Percentiles rank a stretch among this genome's conserved stretches.
phyloP scores from a whole-genome alignment of 2,329 filamentous ascomycete genomes.

The Beauveria australis region DNA sequence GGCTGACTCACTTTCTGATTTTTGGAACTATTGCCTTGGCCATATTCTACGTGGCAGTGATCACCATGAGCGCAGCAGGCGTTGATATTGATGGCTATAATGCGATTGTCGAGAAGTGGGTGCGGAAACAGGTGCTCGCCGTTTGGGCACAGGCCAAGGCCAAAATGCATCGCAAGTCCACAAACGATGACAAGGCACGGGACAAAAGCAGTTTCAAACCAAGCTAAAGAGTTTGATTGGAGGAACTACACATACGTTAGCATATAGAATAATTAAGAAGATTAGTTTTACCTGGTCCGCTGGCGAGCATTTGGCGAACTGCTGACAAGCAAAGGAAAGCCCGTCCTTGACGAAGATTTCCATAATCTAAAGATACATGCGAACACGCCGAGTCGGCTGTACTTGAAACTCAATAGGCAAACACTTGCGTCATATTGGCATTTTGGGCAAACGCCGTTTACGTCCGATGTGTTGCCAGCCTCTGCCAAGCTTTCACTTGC shows the following conservation, averaged over 20 bases:
- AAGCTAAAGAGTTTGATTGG: neutral
- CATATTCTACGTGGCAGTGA: slow-evolving; percentile 19
- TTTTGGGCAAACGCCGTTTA: neutral
- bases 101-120: slow-evolving; percentile 13
- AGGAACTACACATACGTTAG: neutral
- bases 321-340: neutral
- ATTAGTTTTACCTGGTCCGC: neutral
- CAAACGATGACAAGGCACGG: neutral
- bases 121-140: neutral
- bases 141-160: neutral
- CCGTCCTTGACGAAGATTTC: neutral
- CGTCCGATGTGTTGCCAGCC: neutral
- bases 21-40: slow-evolving; percentile 34
- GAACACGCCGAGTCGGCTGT: neutral
- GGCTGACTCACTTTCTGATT: slow-evolving; percentile 74
- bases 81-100: slow-evolving; percentile 27
- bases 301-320: neutral
- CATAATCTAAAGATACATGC: neutral
- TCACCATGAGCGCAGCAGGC: slow-evolving; percentile 21
- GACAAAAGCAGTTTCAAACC: neutral
- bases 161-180: neutral
- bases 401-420: neutral
- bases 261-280: slow-evolving; percentile 3
- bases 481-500: neutral
- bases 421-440: neutral